Conservation (phyloP, 352 stramenopile genomes). For the Pythium coloratum region DNA sequence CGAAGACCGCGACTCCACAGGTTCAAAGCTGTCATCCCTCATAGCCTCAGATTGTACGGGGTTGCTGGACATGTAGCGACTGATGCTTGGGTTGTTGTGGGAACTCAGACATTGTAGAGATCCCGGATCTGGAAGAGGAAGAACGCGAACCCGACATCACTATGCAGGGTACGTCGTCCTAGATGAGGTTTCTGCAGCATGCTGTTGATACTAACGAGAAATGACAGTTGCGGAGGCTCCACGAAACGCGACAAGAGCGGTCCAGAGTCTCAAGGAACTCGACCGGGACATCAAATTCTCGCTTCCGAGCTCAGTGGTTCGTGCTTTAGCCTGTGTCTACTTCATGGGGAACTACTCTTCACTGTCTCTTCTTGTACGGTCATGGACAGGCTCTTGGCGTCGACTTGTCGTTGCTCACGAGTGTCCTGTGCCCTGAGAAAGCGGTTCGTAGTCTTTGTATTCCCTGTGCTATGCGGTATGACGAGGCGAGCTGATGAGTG, state of each 20-base stretch:
- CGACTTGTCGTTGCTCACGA: conserved; percentile 68
- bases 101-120: conserved; percentile 68
- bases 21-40: conserved; percentile 7
- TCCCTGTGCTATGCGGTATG: not conserved
- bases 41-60: not conserved
- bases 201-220: not conserved
- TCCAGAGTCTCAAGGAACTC: conserved; percentile 78
- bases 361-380: not conserved
- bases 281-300: conserved; percentile 80
- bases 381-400: conserved; percentile 46
- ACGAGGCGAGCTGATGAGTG: not conserved
- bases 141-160: conserved; percentile 78
- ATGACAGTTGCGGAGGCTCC: conserved; percentile 68
- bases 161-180: conserved; percentile 36
- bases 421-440: conserved; percentile 65
- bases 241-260: conserved; percentile 60
- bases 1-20: conserved; percentile 62
- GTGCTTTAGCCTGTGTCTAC: not conserved
- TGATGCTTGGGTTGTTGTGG: not conserved
- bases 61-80: not conserved
- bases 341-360: not conserved
- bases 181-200: not conserved
- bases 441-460: conserved; percentile 36
- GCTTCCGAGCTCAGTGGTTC: conserved; percentile 54
- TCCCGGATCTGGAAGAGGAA: conserved; percentile 80